Conservation (phyloP, 1,284 basidiomycete genomes). For the Microbotryum violaceum region DNA sequence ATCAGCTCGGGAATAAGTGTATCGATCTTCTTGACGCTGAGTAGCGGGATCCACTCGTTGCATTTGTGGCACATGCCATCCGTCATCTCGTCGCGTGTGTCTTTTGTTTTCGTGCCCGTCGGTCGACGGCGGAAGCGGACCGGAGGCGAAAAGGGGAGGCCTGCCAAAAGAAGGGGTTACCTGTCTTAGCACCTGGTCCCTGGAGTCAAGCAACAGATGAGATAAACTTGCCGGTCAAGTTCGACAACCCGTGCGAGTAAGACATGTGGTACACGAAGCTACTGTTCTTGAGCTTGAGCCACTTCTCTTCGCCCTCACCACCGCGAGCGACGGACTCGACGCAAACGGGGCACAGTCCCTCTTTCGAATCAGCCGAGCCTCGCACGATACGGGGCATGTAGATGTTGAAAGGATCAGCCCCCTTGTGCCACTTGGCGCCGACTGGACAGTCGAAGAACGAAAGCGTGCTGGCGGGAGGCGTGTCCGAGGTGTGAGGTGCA, state of each 20-base stretch:
- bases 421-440: slow-evolving; percentile 27
- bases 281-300: slow-evolving; percentile 49
- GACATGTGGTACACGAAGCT: slow-evolving; percentile 59
- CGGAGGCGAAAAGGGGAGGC: slow-evolving; percentile 66
- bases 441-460: background rate
- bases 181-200: slow-evolving; percentile 51
- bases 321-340: slow-evolving; percentile 55
- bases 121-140: slow-evolving; percentile 51
- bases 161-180: slow-evolving; percentile 43
- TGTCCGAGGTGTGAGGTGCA: background rate
- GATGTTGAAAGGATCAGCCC: slow-evolving; percentile 48
- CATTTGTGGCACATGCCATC: slow-evolving; percentile 66
- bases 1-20: slow-evolving; percentile 49
- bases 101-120: slow-evolving; percentile 47
- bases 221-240: slow-evolving; percentile 46
- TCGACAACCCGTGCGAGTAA: slow-evolving; percentile 50
- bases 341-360: slow-evolving; percentile 70
- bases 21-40: slow-evolving; percentile 26
- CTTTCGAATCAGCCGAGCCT: slow-evolving; percentile 59
- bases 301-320: slow-evolving; percentile 55
- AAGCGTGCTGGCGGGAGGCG: background rate
- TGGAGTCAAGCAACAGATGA: background rate
- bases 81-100: slow-evolving; percentile 53
- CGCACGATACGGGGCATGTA: slow-evolving; percentile 70
- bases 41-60: slow-evolving; percentile 24